Conservation (phyloP, 2,329 filamentous ascomycete genomes). For the Bipolaris zeicola region DNA sequence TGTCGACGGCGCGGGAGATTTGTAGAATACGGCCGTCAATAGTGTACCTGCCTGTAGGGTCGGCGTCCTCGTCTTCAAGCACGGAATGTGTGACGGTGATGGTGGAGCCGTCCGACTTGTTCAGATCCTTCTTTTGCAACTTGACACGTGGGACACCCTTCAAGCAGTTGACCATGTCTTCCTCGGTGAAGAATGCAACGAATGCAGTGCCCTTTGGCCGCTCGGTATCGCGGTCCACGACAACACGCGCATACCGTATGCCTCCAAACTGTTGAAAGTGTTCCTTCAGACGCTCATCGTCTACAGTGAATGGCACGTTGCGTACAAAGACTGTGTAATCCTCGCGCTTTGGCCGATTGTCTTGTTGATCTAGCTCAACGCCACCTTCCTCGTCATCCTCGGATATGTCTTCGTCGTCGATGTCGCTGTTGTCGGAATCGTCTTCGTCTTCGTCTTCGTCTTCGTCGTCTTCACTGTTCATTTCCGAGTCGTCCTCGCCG, state of each 20-base stretch:
- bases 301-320: slow-evolving; percentile 88
- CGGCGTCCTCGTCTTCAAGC: slow-evolving; percentile 82
- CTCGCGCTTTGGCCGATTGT: slow-evolving; percentile 59
- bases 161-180: slow-evolving; percentile 78
- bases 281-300: slow-evolving; percentile 79
- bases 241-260: slow-evolving; percentile 89
- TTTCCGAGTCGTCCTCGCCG: slow-evolving; percentile 30
- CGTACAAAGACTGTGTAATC: slow-evolving; percentile 86
- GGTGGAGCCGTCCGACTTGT: slow-evolving; percentile 44
- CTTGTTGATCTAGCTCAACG: slow-evolving; percentile 31
- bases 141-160: slow-evolving; percentile 67
- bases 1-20: slow-evolving; percentile 82
- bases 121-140: slow-evolving; percentile 45
- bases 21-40: slow-evolving; percentile 87
- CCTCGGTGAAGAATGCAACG: slow-evolving; percentile 82
- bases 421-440: slow-evolving; percentile 48
- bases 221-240: slow-evolving; percentile 83
- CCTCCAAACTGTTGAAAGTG: slow-evolving; percentile 89
- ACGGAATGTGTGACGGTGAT: slow-evolving; percentile 67
- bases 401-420: slow-evolving; percentile 47
- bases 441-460: slow-evolving; percentile 39
- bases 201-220: slow-evolving; percentile 92
- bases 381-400: slow-evolving; percentile 50
- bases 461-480: slow-evolving; percentile 34
- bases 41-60: slow-evolving; percentile 84